These are phyloP conservation scores for Termitomyces sp. DNA, from an alignment of 768 basidiomycete species.

Conservation along the genomic window DNA sequence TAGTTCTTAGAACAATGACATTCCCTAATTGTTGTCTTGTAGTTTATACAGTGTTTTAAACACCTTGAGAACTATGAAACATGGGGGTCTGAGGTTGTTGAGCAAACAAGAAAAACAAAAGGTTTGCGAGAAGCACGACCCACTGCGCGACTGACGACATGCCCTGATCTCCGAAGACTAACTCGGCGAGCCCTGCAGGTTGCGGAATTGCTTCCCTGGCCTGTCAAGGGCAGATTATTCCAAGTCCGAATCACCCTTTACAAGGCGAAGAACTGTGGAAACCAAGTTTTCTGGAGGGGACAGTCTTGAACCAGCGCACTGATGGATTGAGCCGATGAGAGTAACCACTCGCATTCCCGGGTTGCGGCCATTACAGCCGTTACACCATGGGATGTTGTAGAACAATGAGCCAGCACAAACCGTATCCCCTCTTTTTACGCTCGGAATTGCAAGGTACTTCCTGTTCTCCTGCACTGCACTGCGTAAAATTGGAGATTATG, in stretches of 20 bases:
- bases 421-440: not conserved
- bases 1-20: not conserved
- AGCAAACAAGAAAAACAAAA: slow-evolving; percentile 34
- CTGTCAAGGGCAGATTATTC: slow-evolving; percentile 83
- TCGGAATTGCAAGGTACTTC: no score
- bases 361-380: slow-evolving; percentile 80
- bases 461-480: no score
- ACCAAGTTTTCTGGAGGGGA: slow-evolving; percentile 96
- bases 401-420: accelerated
- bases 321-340: slow-evolving; percentile 52
- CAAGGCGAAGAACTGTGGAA: slow-evolving; percentile 60
- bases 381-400: slow-evolving; percentile 40
- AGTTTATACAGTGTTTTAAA: not conserved
- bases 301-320: slow-evolving; percentile 93
- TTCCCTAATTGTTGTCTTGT: not conserved
- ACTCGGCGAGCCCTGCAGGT: slow-evolving; percentile 82
- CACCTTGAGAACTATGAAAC: not conserved
- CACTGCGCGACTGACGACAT: slow-evolving; percentile 81
- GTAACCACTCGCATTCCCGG: slow-evolving; percentile 74
- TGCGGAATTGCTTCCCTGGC: slow-evolving; percentile 95
- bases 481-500: no score
- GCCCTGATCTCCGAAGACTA: slow-evolving; percentile 90
- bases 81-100: not conserved
- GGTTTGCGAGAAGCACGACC: slow-evolving; percentile 75
- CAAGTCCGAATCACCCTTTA: slow-evolving; percentile 60